Percentiles rank a stretch among this genome's conserved stretches.
These are phyloP conservation scores for Acanthamoeba castellanii DNA, from an alignment of 208 protist species.

Conservation along the genomic window DNA sequence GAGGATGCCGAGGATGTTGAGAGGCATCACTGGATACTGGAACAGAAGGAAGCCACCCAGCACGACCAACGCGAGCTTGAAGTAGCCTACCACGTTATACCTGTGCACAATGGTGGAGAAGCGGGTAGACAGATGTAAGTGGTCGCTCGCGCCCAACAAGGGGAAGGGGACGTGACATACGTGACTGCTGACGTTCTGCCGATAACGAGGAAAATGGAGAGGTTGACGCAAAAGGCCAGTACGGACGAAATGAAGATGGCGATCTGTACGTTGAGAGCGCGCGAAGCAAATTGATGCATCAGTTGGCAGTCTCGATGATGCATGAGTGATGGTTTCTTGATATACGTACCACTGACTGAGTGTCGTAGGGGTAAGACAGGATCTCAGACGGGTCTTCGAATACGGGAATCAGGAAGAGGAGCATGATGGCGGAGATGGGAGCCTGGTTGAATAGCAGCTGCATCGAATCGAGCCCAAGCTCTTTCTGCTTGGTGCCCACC, in stretches of 20 bases:
- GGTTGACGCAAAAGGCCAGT: conserved; percentile 92
- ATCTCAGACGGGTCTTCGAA: conserved; percentile 86
- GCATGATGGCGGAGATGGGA: conserved; percentile 90
- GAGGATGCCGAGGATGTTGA: conserved; percentile 61
- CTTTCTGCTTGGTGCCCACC: conserved; percentile 92
- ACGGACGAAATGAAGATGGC: conserved; percentile 82
- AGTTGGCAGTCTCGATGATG: no score
- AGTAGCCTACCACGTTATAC: conserved; percentile 91
- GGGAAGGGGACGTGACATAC: conserved; percentile 80
- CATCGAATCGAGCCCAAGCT: conserved; percentile 90
- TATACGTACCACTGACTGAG: conserved; percentile 85
- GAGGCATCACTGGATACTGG: conserved; percentile 16
- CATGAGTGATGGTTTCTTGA: no score
- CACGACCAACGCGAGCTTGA: conserved; percentile 91
- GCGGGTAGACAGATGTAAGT: neutral
- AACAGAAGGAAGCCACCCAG: conserved; percentile 91
- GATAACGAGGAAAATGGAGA: conserved; percentile 93
- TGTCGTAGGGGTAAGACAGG: conserved; percentile 85
- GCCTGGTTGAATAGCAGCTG: conserved; percentile 94
- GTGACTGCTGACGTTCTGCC: conserved; percentile 92
- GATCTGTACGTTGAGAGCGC: neutral
- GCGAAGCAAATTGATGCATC: neutral
- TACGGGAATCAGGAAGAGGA: conserved; percentile 88
- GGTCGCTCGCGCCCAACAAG: neutral
- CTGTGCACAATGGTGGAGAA: neutral